A percentile compares a stretch with the other conserved stretches of the same genome.
Conservation (phyloP, 106 monocot species). For the Phalaenopsis equestris region DNA sequence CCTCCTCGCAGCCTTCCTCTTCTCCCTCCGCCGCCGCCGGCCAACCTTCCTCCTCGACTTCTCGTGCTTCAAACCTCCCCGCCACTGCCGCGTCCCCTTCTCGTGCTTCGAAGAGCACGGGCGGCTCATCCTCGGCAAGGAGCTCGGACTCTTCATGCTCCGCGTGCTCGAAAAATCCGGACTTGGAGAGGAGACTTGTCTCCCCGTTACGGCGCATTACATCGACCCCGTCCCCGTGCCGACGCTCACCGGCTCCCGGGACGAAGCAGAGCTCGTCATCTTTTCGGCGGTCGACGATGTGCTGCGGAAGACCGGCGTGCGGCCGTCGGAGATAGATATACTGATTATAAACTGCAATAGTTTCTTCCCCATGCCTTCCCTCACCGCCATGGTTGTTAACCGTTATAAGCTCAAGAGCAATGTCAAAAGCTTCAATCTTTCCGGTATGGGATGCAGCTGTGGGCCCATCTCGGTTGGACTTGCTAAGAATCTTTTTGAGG, state of each 20-base stretch:
- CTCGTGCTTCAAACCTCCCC: background rate
- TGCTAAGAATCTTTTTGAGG: background rate
- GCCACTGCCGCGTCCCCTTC: background rate
- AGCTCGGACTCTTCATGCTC: background rate
- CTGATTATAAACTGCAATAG: slow-evolving; percentile 9
- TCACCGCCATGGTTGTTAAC: slow-evolving; percentile 4
- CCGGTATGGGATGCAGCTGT: slow-evolving; percentile 15
- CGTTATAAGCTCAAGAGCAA: background rate
- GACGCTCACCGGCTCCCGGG: background rate
- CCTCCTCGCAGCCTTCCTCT: background rate
- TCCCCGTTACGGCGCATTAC: background rate
- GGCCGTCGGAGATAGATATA: background rate
- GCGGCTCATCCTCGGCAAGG: background rate
- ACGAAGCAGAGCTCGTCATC: slow-evolving; percentile 7
- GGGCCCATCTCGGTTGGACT: slow-evolving; percentile 9
- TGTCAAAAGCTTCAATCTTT: slow-evolving; percentile 7
- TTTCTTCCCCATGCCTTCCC: slow-evolving; percentile 13
- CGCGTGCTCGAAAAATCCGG: slow-evolving; percentile 6
- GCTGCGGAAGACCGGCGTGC: background rate
- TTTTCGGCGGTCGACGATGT: slow-evolving; percentile 3
- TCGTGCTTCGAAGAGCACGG: background rate
- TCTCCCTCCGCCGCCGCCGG: background rate
- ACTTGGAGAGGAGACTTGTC: slow-evolving; percentile 9
- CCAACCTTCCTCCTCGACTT: slow-evolving; percentile 1
- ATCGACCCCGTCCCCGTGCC: background rate